These are phyloP conservation scores for Somion occarium DNA, from an alignment of 1,284 basidiomycete genomes.

Conservation along the genomic window DNA sequence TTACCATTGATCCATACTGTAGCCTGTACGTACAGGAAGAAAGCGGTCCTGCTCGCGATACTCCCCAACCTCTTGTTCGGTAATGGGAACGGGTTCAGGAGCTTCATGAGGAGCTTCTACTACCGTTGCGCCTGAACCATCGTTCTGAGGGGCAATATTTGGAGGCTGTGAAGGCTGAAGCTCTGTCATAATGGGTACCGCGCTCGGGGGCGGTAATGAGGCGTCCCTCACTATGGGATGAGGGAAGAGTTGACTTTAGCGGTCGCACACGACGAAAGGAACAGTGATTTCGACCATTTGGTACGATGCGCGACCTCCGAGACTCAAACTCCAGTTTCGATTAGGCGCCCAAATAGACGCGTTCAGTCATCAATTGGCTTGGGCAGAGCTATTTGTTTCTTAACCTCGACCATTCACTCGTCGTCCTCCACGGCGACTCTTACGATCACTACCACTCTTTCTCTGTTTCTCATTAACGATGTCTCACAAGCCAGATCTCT, in stretches of 20 bases:
- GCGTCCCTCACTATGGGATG: too few relatives aligned
- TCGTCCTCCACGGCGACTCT: constrained; percentile 10
- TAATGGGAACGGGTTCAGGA: constrained; percentile 67
- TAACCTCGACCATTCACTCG: neutral
- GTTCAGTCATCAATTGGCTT: too few relatives aligned
- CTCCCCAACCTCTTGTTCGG: constrained; percentile 87
- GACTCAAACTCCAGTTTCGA: too few relatives aligned
- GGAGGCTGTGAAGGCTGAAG: constrained; percentile 32
- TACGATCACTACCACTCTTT: constrained; percentile 6
- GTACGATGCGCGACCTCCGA: too few relatives aligned
- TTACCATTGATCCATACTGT: neutral
- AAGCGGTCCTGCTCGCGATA: constrained; percentile 91
- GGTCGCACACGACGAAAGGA: too few relatives aligned
- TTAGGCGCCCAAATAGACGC: too few relatives aligned
- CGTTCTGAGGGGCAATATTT: constrained; percentile 53
- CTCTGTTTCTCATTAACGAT: constrained; percentile 17
- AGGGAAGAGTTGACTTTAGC: too few relatives aligned
- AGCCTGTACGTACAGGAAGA: constrained; percentile 57
- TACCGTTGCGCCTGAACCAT: constrained; percentile 34
- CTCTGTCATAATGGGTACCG: neutral
- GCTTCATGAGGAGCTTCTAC: constrained; percentile 42
- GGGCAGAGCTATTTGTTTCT: too few relatives aligned
- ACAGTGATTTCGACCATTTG: too few relatives aligned
- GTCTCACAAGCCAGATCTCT: constrained; percentile 67
- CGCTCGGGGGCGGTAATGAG: too few relatives aligned